phyloP scores from a whole-genome alignment of 2,329 filamentous ascomycete species.

The Coniochaeta sp. region DNA sequence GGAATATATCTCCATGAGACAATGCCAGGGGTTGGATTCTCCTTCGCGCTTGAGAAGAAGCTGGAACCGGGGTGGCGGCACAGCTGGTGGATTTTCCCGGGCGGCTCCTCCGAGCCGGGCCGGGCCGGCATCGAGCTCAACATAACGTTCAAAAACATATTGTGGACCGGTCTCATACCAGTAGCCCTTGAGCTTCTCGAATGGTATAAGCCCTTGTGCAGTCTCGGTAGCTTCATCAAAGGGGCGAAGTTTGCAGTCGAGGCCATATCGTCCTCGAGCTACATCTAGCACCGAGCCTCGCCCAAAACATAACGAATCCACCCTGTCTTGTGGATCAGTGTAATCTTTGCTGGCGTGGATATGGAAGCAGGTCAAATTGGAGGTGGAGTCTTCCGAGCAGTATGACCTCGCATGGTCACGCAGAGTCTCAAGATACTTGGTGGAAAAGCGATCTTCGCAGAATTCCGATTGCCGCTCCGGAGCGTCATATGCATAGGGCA shows the following conservation, averaged over 20 bases:
- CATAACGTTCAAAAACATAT: conserved; percentile 12
- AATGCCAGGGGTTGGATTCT: conserved; percentile 13
- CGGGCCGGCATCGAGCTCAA: conserved; percentile 5
- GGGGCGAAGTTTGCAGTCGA: conserved; percentile 12
- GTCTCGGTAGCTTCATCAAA: conserved; percentile 4
- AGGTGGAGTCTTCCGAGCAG: conserved; percentile 13
- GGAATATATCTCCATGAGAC: conserved; percentile 25
- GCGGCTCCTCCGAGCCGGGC: not conserved
- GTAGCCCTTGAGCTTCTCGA: conserved; percentile 14
- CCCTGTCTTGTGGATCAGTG: conserved; percentile 4
- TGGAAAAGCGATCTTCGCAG: conserved; percentile 5
- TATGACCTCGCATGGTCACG: conserved; percentile 15
- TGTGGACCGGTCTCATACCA: conserved; percentile 23
- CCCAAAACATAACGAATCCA: conserved; percentile 18
- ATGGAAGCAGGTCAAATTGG: conserved; percentile 20
- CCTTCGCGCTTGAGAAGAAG: conserved; percentile 27
- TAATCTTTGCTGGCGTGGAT: conserved; percentile 4
- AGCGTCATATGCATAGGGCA: no score
- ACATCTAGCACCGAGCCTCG: conserved; percentile 11
- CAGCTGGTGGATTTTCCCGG: not conserved
- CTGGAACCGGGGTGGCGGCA: conserved; percentile 8
- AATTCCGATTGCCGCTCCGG: not conserved
- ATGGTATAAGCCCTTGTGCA: conserved; percentile 6
- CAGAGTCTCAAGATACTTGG: conserved; percentile 16
- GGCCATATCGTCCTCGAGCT: not conserved